phyloP scores from a whole-genome alignment of 2,329 filamentous ascomycete species.

The Epichloe hybrida region DNA sequence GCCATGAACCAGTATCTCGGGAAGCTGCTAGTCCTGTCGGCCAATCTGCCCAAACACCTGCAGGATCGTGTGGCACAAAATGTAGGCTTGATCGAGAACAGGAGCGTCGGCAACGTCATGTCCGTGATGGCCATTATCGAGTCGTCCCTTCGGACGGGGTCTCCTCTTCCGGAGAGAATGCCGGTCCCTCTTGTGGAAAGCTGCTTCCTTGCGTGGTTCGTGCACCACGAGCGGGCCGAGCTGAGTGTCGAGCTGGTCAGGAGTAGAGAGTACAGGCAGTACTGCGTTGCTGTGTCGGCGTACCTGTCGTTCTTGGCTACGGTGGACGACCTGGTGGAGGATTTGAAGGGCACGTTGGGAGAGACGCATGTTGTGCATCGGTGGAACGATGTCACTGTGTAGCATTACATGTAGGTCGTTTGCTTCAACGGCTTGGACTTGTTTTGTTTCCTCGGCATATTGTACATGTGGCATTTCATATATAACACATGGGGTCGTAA shows the following conservation, averaged over 20 bases:
- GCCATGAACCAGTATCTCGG: constrained; percentile 21
- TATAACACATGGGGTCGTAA: too few relatives aligned
- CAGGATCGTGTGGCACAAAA: constrained; percentile 24
- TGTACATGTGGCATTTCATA: too few relatives aligned
- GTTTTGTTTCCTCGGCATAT: too few relatives aligned
- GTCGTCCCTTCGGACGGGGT: constrained; percentile 31
- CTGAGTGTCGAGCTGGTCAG: constrained; percentile 21
- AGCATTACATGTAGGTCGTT: not conserved
- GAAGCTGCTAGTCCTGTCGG: constrained; percentile 19
- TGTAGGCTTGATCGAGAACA: constrained; percentile 28
- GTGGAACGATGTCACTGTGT: constrained; percentile 10
- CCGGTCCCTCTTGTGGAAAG: constrained; percentile 31
- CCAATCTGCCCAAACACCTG: constrained; percentile 24
- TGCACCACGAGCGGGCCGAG: constrained; percentile 10
- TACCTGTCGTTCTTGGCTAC: constrained; percentile 29
- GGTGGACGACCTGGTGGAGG: constrained; percentile 30
- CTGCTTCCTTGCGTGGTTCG: constrained; percentile 15
- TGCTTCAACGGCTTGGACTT: not conserved
- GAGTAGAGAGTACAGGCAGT: constrained; percentile 29
- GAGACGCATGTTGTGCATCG: constrained; percentile 24
- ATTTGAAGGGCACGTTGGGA: constrained; percentile 29
- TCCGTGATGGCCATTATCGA: constrained; percentile 32
- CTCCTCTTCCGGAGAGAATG: constrained; percentile 32
- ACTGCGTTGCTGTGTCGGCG: constrained; percentile 30
- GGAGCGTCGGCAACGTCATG: constrained; percentile 35